A percentile compares a stretch with the other conserved stretches of the same genome.
Evolutionary conservation across 1,284 basidiomycete genomes (phyloP).

Genomic region (Heterobasidion irregulare): DNA sequence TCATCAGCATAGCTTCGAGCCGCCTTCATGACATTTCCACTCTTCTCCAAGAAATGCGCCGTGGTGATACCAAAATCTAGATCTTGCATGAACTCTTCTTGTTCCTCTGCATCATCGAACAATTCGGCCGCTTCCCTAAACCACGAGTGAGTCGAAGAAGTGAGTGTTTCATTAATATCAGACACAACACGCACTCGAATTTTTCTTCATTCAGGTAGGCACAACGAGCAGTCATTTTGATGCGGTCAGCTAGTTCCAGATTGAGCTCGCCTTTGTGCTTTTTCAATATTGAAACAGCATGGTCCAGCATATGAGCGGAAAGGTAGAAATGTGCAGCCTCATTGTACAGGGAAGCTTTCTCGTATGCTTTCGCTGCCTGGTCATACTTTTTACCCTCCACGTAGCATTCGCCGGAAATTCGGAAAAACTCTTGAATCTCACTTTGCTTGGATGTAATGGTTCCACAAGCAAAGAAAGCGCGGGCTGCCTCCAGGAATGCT

Average conservation of each 20-base stretch:
- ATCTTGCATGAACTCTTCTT: conserved; percentile 49
- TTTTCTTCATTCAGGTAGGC: conserved; percentile 40
- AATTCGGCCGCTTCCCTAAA: conserved; percentile 38
- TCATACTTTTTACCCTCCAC: conserved; percentile 40
- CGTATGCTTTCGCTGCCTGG: conserved; percentile 39
- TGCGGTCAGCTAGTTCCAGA: conserved; percentile 24
- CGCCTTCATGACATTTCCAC: conserved; percentile 39
- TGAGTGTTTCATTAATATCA: neutral
- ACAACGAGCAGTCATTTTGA: conserved; percentile 41
- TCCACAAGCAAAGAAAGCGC: conserved; percentile 20
- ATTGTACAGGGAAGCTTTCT: conserved; percentile 34
- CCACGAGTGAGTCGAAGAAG: too few relatives aligned
- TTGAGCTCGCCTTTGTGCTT: conserved; percentile 24
- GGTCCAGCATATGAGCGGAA: conserved; percentile 40
- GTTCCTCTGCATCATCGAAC: conserved; percentile 44
- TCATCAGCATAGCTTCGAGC: conserved; percentile 46
- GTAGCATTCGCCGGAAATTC: conserved; percentile 28
- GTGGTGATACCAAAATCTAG: conserved; percentile 44
- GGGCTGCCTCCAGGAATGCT: conserved; percentile 26
- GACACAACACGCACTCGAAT: conserved; percentile 29
- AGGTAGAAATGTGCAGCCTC: conserved; percentile 38
- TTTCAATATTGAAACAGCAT: conserved; percentile 41
- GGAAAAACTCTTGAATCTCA: conserved; percentile 16
- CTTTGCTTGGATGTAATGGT: neutral
- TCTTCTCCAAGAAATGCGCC: conserved; percentile 38